Conservation (phyloP, 1,139 yeast species). For the Magnusiomyces paraingens region DNA sequence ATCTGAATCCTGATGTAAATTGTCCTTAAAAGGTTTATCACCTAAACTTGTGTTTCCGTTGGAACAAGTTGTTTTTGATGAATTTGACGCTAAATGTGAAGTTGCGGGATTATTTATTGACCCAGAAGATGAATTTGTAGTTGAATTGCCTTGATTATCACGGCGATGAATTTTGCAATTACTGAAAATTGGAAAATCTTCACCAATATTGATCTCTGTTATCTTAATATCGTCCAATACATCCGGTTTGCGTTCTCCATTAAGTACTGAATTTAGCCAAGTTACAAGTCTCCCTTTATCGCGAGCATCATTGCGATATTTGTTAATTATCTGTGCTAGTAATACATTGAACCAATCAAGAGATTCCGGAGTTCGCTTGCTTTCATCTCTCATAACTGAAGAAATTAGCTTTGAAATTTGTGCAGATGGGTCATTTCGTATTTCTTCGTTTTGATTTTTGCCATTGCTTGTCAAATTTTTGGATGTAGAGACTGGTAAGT, state of each 20-base stretch:
- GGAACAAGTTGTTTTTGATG: no score
- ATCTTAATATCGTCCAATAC: conserved; percentile 72
- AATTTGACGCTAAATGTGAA: no score
- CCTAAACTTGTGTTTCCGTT: no score
- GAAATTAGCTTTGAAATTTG: conserved; percentile 5
- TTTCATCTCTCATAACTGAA: background rate
- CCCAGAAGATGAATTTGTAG: background rate
- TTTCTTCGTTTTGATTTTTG: background rate
- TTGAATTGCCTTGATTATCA: conserved; percentile 29
- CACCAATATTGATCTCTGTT: conserved; percentile 88
- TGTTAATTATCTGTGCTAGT: conserved; percentile 85
- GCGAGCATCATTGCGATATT: conserved; percentile 79
- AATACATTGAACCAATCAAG: conserved; percentile 96
- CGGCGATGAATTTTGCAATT: conserved; percentile 67
- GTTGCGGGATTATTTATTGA: no score
- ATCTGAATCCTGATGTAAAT: background rate
- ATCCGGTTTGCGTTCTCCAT: conserved; percentile 60
- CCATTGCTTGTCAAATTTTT: no score
- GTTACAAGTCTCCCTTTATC: conserved; percentile 77
- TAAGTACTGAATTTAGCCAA: conserved; percentile 53
- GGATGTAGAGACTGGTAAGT: no score
- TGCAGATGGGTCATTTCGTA: conserved; percentile 15
- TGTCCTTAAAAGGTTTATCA: background rate
- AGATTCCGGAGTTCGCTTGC: conserved; percentile 53
- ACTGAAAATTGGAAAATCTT: conserved; percentile 91